phyloP scores from a whole-genome alignment of 345 rosid species.

The Rhizophora mangle region DNA sequence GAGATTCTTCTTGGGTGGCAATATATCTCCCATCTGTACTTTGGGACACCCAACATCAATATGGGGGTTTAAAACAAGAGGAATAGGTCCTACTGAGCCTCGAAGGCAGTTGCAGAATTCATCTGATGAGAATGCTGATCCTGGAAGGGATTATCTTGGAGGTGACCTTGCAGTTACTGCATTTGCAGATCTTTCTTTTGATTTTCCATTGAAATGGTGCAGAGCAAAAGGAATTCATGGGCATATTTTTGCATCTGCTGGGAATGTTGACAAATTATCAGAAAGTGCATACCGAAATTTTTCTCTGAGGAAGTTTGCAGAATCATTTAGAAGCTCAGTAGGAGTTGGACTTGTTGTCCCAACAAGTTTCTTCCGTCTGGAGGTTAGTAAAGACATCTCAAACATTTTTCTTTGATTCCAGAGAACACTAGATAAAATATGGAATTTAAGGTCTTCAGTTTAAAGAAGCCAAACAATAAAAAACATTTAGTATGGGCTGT shows the following conservation, averaged over 20 bases:
- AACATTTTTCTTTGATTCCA: too few species aligned
- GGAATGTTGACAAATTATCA: conserved; percentile 66
- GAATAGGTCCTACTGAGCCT: conserved; percentile 78
- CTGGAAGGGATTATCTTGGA: conserved; percentile 75
- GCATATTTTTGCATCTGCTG: conserved; percentile 84
- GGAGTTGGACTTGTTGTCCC: conserved; percentile 92
- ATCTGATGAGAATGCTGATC: conserved; percentile 32
- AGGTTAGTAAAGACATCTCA: conserved; percentile 46
- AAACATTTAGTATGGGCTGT: conserved; percentile 1
- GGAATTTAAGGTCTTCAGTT: background rate
- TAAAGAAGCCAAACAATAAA: background rate
- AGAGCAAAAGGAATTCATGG: conserved; percentile 89
- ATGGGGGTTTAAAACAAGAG: conserved; percentile 81
- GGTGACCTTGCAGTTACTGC: conserved; percentile 89
- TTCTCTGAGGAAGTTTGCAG: conserved; percentile 46
- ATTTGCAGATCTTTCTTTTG: conserved; percentile 90
- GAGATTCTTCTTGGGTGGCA: conserved; percentile 91
- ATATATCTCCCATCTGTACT: conserved; percentile 68
- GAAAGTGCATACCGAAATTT: conserved; percentile 65
- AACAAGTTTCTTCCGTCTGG: conserved; percentile 72
- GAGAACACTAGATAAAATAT: background rate
- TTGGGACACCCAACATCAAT: conserved; percentile 80
- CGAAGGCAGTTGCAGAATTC: conserved; percentile 44
- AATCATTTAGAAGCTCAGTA: conserved; percentile 64
- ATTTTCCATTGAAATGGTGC: conserved; percentile 76